A percentile compares a stretch with the other conserved stretches of the same genome.
phyloP scores from a whole-genome alignment of 2,329 filamentous ascomycete species.

The Colletotrichum incanum region DNA sequence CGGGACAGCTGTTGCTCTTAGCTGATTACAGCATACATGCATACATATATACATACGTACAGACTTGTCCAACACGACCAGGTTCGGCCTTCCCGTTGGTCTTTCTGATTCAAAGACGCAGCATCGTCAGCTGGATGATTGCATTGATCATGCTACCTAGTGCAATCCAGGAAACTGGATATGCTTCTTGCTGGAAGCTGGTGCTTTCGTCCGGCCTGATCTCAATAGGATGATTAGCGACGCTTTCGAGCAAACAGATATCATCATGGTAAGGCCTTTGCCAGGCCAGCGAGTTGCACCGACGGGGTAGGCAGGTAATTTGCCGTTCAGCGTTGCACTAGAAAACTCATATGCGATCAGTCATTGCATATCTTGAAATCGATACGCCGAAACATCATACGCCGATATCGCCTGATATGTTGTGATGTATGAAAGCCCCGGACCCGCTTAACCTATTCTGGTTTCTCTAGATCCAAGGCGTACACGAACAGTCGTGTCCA shows the following conservation, averaged over 20 bases:
- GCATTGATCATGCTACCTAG: conserved; percentile 31
- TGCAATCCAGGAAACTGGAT: conserved; percentile 35
- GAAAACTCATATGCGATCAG: conserved; percentile 20
- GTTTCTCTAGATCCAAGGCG: no score
- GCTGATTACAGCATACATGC: not conserved
- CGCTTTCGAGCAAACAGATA: conserved; percentile 10
- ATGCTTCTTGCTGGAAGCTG: conserved; percentile 34
- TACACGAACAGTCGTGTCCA: not conserved
- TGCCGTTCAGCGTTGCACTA: conserved; percentile 23
- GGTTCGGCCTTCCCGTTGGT: not conserved
- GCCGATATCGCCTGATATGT: not conserved
- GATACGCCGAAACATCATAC: not conserved
- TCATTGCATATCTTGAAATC: not conserved
- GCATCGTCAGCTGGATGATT: conserved; percentile 33
- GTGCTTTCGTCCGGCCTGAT: conserved; percentile 3
- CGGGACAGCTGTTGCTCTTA: no score
- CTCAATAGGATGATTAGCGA: not conserved
- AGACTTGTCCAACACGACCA: not conserved
- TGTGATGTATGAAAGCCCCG: not conserved
- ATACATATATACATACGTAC: no score
- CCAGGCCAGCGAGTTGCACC: conserved; percentile 3
- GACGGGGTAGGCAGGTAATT: conserved; percentile 2
- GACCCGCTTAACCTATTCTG: no score
- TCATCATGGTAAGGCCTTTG: conserved; percentile 9
- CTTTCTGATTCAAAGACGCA: conserved; percentile 2